These are phyloP conservation scores for Athelia sp. DNA, from an alignment of 1,284 basidiomycete genomes.

Conservation along the genomic window DNA sequence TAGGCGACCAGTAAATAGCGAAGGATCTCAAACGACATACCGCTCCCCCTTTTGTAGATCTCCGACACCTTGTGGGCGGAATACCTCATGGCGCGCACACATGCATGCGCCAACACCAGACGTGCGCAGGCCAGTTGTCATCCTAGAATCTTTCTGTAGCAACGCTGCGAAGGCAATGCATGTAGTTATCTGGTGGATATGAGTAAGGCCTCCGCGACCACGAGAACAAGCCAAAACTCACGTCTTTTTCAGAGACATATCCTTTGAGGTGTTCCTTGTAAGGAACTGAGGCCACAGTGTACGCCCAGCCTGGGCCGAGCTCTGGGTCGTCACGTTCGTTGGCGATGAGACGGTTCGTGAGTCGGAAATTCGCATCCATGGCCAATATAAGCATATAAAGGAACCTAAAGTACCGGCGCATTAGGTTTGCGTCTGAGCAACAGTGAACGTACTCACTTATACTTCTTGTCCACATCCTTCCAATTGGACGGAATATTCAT, in stretches of 20 bases:
- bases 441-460: conserved; percentile 11
- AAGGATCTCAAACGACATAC: conserved; percentile 5
- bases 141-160: conserved; percentile 10
- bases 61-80: conserved; percentile 11
- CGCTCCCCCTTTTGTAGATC: conserved; percentile 16
- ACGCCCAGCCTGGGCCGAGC: conserved; percentile 12
- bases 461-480: conserved; percentile 11
- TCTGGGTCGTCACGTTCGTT: conserved; percentile 6
- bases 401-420: conserved; percentile 16
- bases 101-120: conserved; percentile 13
- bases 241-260: conserved; percentile 1
- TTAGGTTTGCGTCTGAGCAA: not conserved
- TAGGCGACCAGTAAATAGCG: not conserved
- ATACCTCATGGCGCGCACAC: conserved; percentile 12
- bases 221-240: not conserved
- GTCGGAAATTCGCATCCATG: conserved; percentile 24
- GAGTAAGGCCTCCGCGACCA: not conserved
- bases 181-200: conserved; percentile 3
- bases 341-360: conserved; percentile 11
- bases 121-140: conserved; percentile 2
- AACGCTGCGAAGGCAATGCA: conserved; percentile 12
- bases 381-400: conserved; percentile 16
- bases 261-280: conserved; percentile 10
- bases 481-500: conserved; percentile 18
- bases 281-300: conserved; percentile 13